phyloP scores from a whole-genome alignment of 768 basidiomycete species.

The Butyriboletus loyo region DNA sequence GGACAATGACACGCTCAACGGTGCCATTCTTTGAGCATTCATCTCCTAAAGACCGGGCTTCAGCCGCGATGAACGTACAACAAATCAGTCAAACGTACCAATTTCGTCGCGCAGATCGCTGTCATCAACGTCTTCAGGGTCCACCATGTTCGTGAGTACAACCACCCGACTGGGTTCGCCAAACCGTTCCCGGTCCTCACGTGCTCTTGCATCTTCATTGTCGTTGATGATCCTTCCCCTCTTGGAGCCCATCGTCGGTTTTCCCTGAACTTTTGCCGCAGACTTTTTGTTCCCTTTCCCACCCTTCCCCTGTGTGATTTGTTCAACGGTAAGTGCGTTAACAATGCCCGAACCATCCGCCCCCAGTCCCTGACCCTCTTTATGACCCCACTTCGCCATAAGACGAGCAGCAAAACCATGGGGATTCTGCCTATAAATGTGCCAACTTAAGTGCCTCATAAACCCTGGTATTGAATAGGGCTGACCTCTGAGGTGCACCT shows the following conservation, averaged over 20 bases:
- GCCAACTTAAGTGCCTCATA: neutral
- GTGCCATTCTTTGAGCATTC: constrained; percentile 90
- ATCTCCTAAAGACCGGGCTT: constrained; percentile 51
- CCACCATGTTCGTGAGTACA: constrained; percentile 88
- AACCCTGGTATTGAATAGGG: neutral
- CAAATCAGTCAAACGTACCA: constrained; percentile 44
- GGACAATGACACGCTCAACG: constrained; percentile 86
- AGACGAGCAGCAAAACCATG: constrained; percentile 79
- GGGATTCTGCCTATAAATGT: constrained; percentile 47
- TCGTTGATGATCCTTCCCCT: constrained; percentile 90
- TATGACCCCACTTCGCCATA: constrained; percentile 97
- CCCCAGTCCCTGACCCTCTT: constrained; percentile 90
- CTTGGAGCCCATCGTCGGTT: constrained; percentile 50
- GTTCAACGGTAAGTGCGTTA: constrained; percentile 83
- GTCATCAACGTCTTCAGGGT: constrained; percentile 77
- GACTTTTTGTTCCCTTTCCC: constrained; percentile 39
- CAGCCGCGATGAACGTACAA: neutral
- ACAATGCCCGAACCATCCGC: constrained; percentile 82
- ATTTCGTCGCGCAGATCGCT: constrained; percentile 86
- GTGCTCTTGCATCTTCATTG: constrained; percentile 76
- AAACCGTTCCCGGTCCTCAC: constrained; percentile 76
- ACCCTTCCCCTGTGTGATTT: constrained; percentile 37
- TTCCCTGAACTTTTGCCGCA: constrained; percentile 35
- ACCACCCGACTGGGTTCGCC: constrained; percentile 91
- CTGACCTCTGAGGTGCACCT: constrained; percentile 15